Conservation (phyloP, 2,329 filamentous ascomycete species). For the Exophiala sp. region DNA sequence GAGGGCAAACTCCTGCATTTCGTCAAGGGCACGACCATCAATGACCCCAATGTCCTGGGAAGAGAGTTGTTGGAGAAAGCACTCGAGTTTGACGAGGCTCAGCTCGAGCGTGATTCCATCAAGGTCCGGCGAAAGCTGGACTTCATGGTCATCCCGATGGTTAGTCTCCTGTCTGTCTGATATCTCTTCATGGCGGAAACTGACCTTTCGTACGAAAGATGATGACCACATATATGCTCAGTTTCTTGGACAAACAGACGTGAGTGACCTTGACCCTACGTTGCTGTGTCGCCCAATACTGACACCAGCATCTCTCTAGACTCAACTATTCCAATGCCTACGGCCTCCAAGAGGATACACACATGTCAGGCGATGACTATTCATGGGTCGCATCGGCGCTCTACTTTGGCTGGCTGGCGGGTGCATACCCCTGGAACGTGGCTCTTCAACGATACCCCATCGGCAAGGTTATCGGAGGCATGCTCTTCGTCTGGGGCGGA, state of each 20-base stretch:
- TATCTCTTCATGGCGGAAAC: not conserved
- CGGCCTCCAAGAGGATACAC: constrained; percentile 39
- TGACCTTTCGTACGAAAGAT: constrained; percentile 26
- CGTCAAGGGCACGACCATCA: constrained; percentile 15
- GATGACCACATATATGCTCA: constrained; percentile 37
- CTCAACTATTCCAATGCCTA: constrained; percentile 41
- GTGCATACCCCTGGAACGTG: constrained; percentile 39
- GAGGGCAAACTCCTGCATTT: not conserved
- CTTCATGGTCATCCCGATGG: constrained; percentile 36
- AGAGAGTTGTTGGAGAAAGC: constrained; percentile 32
- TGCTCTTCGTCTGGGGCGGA: constrained; percentile 40
- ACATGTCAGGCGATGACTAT: constrained; percentile 40
- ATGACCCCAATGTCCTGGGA: constrained; percentile 21
- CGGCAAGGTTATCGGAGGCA: constrained; percentile 39
- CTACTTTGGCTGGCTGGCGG: constrained; percentile 42
- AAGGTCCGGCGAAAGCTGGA: constrained; percentile 37
- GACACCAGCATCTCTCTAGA: constrained; percentile 4
- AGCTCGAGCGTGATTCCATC: constrained; percentile 33
- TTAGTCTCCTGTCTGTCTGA: constrained; percentile 15
- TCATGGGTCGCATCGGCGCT: constrained; percentile 43
- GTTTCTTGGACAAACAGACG: constrained; percentile 32
- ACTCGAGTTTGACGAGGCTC: constrained; percentile 34
- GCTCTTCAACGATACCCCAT: constrained; percentile 41
- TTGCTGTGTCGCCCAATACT: no score
- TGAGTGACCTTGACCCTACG: constrained; percentile 13